Percentiles rank a stretch among this genome's conserved stretches.
phyloP scores from a whole-genome alignment of 768 basidiomycete genomes.

The Russula abietina region DNA sequence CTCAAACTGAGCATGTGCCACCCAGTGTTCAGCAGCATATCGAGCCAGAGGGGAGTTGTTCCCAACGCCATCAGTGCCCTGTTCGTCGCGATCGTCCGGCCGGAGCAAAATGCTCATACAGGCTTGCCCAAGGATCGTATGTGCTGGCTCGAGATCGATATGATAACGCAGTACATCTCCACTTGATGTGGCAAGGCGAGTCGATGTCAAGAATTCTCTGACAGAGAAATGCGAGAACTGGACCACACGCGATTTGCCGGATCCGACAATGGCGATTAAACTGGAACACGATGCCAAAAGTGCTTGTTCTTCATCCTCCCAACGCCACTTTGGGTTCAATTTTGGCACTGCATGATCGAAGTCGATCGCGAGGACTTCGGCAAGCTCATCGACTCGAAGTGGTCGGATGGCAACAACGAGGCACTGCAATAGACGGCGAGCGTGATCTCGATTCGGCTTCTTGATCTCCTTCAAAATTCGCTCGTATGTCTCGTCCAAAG shows the following conservation, averaged over 20 bases:
- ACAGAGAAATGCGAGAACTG: background rate
- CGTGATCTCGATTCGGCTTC: background rate
- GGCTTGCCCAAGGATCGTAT: background rate
- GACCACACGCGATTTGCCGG: background rate
- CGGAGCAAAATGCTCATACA: background rate
- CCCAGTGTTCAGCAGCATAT: background rate
- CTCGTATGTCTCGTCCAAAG: constrained; percentile 2
- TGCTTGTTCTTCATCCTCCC: background rate
- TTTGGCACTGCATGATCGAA: background rate
- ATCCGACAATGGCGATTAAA: background rate
- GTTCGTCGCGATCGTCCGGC: background rate
- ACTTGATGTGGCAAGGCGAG: background rate
- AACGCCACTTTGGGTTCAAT: background rate
- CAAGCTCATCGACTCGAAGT: background rate
- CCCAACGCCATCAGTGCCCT: no score
- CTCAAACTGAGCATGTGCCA: no score
- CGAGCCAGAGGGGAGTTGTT: background rate
- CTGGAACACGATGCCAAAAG: background rate
- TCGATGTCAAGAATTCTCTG: background rate
- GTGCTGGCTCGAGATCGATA: background rate
- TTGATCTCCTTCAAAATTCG: background rate
- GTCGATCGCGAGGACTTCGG: background rate
- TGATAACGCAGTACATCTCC: background rate
- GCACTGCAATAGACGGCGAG: background rate
- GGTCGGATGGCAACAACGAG: background rate